A percentile compares a stretch with the other conserved stretches of the same genome.
Evolutionary conservation across 768 basidiomycete species (phyloP).

Genomic region (Boletus reticuloceps): DNA sequence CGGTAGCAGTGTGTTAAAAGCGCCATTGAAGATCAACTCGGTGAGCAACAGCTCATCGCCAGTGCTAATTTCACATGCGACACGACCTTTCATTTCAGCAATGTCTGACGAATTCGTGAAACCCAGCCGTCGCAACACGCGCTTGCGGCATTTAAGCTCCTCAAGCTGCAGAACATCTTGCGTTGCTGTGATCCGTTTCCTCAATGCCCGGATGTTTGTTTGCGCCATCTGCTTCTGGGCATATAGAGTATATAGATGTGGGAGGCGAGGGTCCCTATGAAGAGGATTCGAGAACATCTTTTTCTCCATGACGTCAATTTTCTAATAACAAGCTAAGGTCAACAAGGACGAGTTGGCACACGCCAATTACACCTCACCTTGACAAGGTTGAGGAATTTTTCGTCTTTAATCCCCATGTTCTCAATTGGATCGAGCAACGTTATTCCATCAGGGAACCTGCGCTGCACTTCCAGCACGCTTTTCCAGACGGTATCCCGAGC

Average conservation of each 20-base stretch:
- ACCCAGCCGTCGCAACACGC: constrained; percentile 86
- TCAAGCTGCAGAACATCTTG: constrained; percentile 94
- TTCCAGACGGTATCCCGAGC: constrained; percentile 87
- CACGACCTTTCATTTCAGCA: constrained; percentile 96
- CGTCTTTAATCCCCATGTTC: constrained; percentile 95
- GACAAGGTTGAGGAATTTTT: constrained; percentile 84
- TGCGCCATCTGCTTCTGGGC: constrained; percentile 70
- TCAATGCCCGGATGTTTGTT: constrained; percentile 69
- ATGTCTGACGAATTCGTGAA: constrained; percentile 90
- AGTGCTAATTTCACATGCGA: constrained; percentile 97
- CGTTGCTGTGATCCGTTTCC: constrained; percentile 84
- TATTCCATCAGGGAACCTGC: constrained; percentile 86
- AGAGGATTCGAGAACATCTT: constrained; percentile 79
- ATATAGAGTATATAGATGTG: constrained; percentile 80
- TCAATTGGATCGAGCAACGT: constrained; percentile 85
- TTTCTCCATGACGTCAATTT: constrained; percentile 88
- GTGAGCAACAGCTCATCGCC: constrained; percentile 96
- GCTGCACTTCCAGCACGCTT: constrained; percentile 86
- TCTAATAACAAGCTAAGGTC: constrained; percentile 43
- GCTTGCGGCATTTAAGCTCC: constrained; percentile 93
- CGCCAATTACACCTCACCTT: constrained; percentile 48
- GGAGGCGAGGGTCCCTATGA: constrained; percentile 73
- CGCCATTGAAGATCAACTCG: constrained; percentile 96
- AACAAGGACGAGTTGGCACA: background rate
- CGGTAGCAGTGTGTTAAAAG: constrained; percentile 85